Evolutionary conservation across 257 asterid genomes (phyloP).

Genomic region (Cordia subcordata): DNA sequence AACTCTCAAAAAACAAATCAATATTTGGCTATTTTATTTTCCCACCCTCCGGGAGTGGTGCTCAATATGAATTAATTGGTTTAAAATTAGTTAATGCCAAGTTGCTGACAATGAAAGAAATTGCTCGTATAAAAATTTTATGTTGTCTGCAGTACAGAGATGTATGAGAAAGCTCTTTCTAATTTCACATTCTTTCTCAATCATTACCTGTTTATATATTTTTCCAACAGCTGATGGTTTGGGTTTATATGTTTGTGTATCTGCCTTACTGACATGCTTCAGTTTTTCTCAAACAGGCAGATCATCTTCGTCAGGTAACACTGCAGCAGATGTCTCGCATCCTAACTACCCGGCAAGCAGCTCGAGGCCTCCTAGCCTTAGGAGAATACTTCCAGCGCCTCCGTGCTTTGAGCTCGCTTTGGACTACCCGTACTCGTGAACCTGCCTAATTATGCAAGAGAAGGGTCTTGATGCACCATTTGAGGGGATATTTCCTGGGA

Average conservation of each 20-base stretch:
- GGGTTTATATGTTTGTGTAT: neutral
- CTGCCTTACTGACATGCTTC: neutral
- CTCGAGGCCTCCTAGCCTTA: constrained; percentile 28
- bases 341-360: constrained; percentile 31
- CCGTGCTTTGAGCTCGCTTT: constrained; percentile 30
- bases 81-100: too few species aligned
- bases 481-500: neutral
- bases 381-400: constrained; percentile 43
- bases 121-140: too few species aligned
- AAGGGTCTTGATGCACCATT: constrained; percentile 5
- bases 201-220: neutral
- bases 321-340: constrained; percentile 33
- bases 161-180: neutral
- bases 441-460: constrained; percentile 25
- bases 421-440: constrained; percentile 25
- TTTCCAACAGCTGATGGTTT: neutral
- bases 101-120: too few species aligned
- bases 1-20: too few species aligned
- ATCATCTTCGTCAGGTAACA: constrained; percentile 41
- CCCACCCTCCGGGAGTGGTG: too few species aligned
- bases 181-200: neutral
- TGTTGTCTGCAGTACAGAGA: too few species aligned
- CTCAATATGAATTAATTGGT: too few species aligned
- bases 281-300: constrained; percentile 22
- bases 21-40: too few species aligned